A percentile compares a stretch with the other conserved stretches of the same genome.
Evolutionary conservation across 192 early-diverging fungal species (phyloP).

Genomic region (Radiomyces spectabilis): DNA sequence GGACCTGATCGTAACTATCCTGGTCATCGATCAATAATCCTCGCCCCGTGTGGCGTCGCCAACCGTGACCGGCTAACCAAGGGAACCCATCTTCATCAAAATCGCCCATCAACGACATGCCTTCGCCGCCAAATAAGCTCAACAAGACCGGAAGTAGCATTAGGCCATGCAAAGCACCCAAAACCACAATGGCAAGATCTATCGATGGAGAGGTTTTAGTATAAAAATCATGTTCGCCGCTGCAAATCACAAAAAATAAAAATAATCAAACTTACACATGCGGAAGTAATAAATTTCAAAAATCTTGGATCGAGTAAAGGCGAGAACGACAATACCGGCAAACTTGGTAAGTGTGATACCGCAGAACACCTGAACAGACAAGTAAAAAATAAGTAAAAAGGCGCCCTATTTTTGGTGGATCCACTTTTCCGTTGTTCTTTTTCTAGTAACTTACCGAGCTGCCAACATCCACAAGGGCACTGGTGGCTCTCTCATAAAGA

Average conservation of each 20-base stretch:
- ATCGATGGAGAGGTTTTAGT: too few species aligned
- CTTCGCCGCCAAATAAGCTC: slow-evolving; percentile 38
- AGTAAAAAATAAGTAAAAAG: background rate
- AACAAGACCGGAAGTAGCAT: slow-evolving; percentile 52
- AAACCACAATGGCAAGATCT: slow-evolving; percentile 51
- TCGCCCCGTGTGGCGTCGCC: background rate
- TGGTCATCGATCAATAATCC: slow-evolving; percentile 14
- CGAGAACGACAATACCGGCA: slow-evolving; percentile 54
- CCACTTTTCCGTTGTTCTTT: background rate
- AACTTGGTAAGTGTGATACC: slow-evolving; percentile 62
- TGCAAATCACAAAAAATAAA: too few species aligned
- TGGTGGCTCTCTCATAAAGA: slow-evolving; percentile 33
- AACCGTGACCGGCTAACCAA: slow-evolving; percentile 7
- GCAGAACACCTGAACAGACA: slow-evolving; percentile 42
- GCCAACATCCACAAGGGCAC: slow-evolving; percentile 48
- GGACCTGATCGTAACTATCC: slow-evolving; percentile 18
- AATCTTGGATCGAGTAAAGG: slow-evolving; percentile 59
- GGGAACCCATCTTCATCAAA: slow-evolving; percentile 37
- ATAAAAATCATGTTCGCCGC: background rate
- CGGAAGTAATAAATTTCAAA: slow-evolving; percentile 65
- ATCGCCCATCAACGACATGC: slow-evolving; percentile 22
- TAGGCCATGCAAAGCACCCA: slow-evolving; percentile 51
- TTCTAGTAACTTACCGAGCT: slow-evolving; percentile 40
- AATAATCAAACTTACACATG: slow-evolving; percentile 45
- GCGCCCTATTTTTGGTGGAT: background rate